Base-by-base conservation (phyloP, 257 asterid genomes). In the Nicotiana sylvestris region DNA sequence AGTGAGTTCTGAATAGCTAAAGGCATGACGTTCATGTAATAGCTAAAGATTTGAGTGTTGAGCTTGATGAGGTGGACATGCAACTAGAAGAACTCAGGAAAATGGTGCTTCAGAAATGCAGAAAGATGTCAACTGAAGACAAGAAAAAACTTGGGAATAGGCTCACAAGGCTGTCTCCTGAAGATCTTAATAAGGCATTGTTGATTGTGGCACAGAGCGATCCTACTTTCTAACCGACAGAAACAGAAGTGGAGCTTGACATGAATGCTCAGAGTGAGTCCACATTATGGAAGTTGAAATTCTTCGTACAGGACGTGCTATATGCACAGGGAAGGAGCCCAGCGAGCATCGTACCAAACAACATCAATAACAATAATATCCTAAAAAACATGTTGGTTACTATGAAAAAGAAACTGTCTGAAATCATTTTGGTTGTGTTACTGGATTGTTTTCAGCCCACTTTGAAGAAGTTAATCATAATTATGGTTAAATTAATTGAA, bases 51-150 rank as follows among this genome's bases (percentile, higher is more conserved):
- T 29, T 29, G 30, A 29, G 30, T 29, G 2, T 29, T 29, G 30
- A 29, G 30, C 30, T 29, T 29, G 30, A 29, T 29, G 30, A 29
- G 30, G 30, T 29, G 1, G 30, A 29, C 21, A 29, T 29, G 30
- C 1, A 29, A 29, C 30, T 29, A 29, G 30, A 29, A 29, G 30
- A 29, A 29, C 1, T 29, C 30, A 29, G 30, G 30, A 2, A 29
- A 29, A 29, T 29, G 30, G 30, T 29, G 30, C 30, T 29, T 29
- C 30, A 29, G 30, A 29, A 2, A 29, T 29, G 30, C 92, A 92
- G 98, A 84, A 93, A 93, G 88, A 89, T 95, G 89, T 86, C 98
- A 9, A 89, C 89, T 0, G 97, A 95, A 76, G 98, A 95, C 86
- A 95, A 92, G 90, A 93, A 87, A 90, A 91, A 87, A 62, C 94